Evolutionary conservation across 2,329 filamentous ascomycete species (phyloP).

Genomic region (Colletotrichum navitas): DNA sequence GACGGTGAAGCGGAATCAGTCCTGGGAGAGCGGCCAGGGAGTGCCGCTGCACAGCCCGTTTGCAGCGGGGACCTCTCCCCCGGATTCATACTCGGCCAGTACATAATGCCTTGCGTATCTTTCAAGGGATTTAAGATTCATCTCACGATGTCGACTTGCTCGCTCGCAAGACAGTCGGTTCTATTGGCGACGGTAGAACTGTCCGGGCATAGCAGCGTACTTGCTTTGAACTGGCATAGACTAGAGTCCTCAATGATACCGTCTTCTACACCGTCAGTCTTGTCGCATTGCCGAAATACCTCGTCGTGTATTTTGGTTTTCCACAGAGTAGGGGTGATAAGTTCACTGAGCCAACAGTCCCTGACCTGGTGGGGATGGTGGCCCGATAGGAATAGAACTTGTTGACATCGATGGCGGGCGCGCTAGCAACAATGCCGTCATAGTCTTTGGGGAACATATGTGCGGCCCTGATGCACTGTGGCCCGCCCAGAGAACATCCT

Average conservation of each 20-base stretch:
- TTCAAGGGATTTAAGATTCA: slow-evolving; percentile 48
- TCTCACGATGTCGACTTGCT: slow-evolving; percentile 54
- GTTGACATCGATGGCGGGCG: slow-evolving; percentile 55
- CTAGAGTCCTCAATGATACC: slow-evolving; percentile 60
- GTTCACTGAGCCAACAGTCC: slow-evolving; percentile 49
- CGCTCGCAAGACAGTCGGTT: slow-evolving; percentile 51
- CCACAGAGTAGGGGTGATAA: slow-evolving; percentile 44
- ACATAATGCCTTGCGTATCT: slow-evolving; percentile 51
- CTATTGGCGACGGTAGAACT: slow-evolving; percentile 38
- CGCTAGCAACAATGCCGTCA: slow-evolving; percentile 66
- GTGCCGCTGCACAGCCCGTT: slow-evolving; percentile 57
- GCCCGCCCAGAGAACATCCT: slow-evolving; percentile 67
- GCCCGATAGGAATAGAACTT: slow-evolving; percentile 53
- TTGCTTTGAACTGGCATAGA: slow-evolving; percentile 52
- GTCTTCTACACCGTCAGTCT: slow-evolving; percentile 61
- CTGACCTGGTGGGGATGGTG: slow-evolving; percentile 54
- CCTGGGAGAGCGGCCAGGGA: slow-evolving; percentile 46
- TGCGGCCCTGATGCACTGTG: slow-evolving; percentile 64
- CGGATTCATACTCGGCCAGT: slow-evolving; percentile 61
- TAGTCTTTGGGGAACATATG: slow-evolving; percentile 60
- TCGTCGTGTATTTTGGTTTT: slow-evolving; percentile 48
- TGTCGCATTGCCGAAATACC: slow-evolving; percentile 61
- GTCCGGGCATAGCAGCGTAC: not conserved
- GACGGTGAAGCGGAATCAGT: slow-evolving; percentile 57
- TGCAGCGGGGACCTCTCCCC: slow-evolving; percentile 57